Evolutionary conservation across 352 stramenopile genomes (phyloP), one percentile per base, ranked within the genome.

Genomic region (Phytophthora pinifolia): DNA sequence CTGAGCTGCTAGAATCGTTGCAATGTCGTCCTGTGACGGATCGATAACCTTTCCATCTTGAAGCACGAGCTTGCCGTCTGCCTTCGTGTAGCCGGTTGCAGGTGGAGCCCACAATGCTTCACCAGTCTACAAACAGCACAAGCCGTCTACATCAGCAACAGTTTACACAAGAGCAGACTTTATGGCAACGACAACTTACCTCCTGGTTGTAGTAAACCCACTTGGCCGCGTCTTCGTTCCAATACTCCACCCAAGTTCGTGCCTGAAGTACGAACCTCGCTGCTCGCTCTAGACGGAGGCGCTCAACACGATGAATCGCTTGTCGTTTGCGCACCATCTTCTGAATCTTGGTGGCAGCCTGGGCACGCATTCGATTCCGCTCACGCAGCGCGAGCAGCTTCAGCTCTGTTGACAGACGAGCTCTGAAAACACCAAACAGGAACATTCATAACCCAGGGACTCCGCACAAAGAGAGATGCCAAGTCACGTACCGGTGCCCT

Each of bases 131-230:
- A 12, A 49, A 36, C 2, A n/a, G 50, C 12, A 48, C 2, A 49
- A 20, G 9, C 5, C 25, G 25, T 8, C 25, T 29, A 25, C 13
- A 30, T 69, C 39, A 65, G 35, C 43, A 29, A 45, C 8, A 25
- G 13, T 31, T 9, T 9, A 44, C 17, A 35, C 37, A 29, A 27
- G 6, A 42, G 17, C 18, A 25, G 22, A 44, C 17, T 27, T n/a
- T 9, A 37, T 33, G 12, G 12, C 15, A 34, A 35, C 3, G 34
- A 47, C 12, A 9, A 46, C 43, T 13, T 46, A 84, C 76, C 48
- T 77, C 54, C 36, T 80, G 69, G 37, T 89, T 83, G 73, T 89
- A 89, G 57, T 89, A 94, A 58, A 89, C 89, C 79, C 77, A 94
- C 35, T 77, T 70, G 6, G 67, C 63, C 0, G 74, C 62, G 20